phyloP scores from a whole-genome alignment of 177 flowering plant genomes.

The Vitis hybrid region DNA sequence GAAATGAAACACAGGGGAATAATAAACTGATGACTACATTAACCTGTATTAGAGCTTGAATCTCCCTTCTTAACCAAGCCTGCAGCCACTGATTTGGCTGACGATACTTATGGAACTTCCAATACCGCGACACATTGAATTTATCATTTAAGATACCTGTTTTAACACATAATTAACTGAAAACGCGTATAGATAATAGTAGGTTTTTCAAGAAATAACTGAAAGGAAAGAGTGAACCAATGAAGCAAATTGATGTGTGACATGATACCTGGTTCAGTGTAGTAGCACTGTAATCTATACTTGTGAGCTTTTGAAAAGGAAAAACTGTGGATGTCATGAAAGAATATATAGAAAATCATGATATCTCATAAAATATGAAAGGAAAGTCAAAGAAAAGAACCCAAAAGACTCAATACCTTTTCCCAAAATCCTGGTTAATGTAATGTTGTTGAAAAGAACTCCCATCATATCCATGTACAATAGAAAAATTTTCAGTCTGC shows the following conservation, averaged over 20 bases:
- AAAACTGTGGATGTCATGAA: constrained; percentile 38
- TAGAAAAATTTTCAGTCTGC: constrained; percentile 70
- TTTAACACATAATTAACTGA: constrained; percentile 11
- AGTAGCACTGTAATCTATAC: constrained; percentile 73
- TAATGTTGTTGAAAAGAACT: constrained; percentile 62
- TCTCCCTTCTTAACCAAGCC: constrained; percentile 77
- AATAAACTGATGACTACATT: background rate
- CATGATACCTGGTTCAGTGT: constrained; percentile 60
- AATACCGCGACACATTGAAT: constrained; percentile 50
- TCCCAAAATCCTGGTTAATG: constrained; percentile 32
- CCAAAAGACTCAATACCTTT: constrained; percentile 37
- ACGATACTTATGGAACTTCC: constrained; percentile 67
- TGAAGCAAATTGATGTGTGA: background rate
- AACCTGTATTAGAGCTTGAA: constrained; percentile 86
- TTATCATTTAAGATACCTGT: constrained; percentile 49
- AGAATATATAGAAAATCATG: constrained; percentile 2
- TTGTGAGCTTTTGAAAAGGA: constrained; percentile 67
- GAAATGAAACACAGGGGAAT: background rate
- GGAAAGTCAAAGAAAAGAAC: background rate
- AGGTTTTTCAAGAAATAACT: constrained; percentile 5
- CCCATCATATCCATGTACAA: constrained; percentile 66
- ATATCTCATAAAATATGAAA: background rate
- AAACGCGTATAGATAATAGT: background rate
- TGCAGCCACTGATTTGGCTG: constrained; percentile 66
- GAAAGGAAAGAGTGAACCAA: background rate